A percentile compares a stretch with the other conserved stretches of the same genome.
Evolutionary conservation across 768 basidiomycete genomes (phyloP).

Genomic region (Trametes coccinea): DNA sequence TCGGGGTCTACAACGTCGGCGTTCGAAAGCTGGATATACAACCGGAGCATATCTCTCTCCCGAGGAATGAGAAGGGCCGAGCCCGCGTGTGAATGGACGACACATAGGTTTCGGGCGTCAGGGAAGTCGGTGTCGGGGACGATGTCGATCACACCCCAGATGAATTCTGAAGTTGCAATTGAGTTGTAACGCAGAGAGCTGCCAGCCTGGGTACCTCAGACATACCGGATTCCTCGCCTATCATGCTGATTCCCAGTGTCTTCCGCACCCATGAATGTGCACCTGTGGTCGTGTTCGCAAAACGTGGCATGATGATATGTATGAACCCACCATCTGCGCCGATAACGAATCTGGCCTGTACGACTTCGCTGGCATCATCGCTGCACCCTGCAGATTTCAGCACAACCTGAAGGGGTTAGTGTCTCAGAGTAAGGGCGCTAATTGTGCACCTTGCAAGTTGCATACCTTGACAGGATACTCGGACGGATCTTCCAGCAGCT

Average conservation of each 20-base stretch:
- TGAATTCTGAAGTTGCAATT: conserved; percentile 27
- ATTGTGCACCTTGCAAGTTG: too few relatives aligned
- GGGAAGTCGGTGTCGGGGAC: conserved; percentile 75
- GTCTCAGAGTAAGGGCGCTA: too few relatives aligned
- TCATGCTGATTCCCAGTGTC: conserved; percentile 36
- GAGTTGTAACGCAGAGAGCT: not conserved
- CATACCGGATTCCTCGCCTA: conserved; percentile 39
- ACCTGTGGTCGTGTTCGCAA: conserved; percentile 12
- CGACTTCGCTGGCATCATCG: conserved; percentile 17
- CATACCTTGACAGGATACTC: conserved; percentile 33
- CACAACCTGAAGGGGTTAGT: too few relatives aligned
- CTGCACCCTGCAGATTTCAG: not conserved
- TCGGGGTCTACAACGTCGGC: conserved; percentile 44
- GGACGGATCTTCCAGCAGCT: conserved; percentile 41
- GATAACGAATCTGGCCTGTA: conserved; percentile 37
- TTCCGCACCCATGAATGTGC: conserved; percentile 41
- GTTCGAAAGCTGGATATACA: conserved; percentile 66
- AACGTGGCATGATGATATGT: too few relatives aligned
- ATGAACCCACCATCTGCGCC: conserved; percentile 35
- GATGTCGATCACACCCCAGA: conserved; percentile 50
- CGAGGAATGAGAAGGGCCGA: conserved; percentile 77
- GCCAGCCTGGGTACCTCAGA: not conserved
- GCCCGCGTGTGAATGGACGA: conserved; percentile 68
- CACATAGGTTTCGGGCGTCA: conserved; percentile 64
- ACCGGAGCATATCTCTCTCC: conserved; percentile 62